Base-by-base conservation (phyloP, 345 rosid genomes). In the Boechera stricta region DNA sequence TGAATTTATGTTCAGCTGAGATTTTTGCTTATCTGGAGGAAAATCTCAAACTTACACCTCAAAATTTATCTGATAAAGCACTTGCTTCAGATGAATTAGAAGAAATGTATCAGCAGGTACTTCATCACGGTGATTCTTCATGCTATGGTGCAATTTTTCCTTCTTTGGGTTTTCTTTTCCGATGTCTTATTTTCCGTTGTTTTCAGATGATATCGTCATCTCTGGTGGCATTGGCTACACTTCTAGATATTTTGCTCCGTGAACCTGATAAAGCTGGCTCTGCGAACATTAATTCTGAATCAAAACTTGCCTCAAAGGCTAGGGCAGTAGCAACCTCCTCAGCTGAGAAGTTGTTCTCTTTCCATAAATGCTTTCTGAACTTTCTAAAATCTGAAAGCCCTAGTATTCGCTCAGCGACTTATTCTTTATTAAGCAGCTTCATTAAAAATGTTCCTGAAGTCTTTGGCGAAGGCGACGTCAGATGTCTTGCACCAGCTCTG, bases 51-150 rank as follows among this genome's bases (percentile, higher is more conserved):
- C 96, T 92, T 66, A 85, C 90, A 44, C 91, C 98, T 32, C 85
- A 89, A 77, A 85, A 69, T 74, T 68, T 95, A 76, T 87, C 92
- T 26, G 99, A 92, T 80, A 95, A 88, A 86, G 88, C 86, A 73
- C 78, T 83, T 85, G 92, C 97, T n/a, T 62, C 76, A 60, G 99
- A 95, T 84, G 98, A 95, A 81, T 73, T 88, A 77, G 87, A 89
- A 82, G 96, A 95, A 85, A 92, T 92, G 96, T 87, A 90, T 77
- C 96, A 85, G 80, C 98, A 95, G 98, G 98, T 95, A 82, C 73
- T 63, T 64, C 56, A 69, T 69, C 52, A 48, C 41, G 42, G 24
- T 53, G 60, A 38, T 60, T 21, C 29, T 72, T 59, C 45, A 69
- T 62, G 32, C 47, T 62, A 35, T 28, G 44, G 61, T 5, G 60